Evolutionary conservation across 2,329 filamentous ascomycete species (phyloP), one percentile per base, ranked within the genome.

Genomic region (Rosellinia necatrix): DNA sequence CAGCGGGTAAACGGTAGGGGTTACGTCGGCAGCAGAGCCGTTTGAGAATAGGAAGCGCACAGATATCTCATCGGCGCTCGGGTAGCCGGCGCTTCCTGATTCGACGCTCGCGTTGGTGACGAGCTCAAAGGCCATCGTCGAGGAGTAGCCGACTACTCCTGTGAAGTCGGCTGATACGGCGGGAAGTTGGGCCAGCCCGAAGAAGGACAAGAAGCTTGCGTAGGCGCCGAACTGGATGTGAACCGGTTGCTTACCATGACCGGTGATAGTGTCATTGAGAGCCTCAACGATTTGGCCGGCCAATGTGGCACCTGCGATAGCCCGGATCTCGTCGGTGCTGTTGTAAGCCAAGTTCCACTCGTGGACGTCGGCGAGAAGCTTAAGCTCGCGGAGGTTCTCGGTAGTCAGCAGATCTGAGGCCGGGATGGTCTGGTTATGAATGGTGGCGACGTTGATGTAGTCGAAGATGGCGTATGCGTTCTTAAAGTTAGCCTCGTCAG

Each of bases 331-430:
- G 66, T 92, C 90, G 74, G 85, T 88, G 61, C 77, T 74, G 75
- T 96, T 93, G 82, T 88, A 96, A 49, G 90, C 90, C 12, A 94
- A 84, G 67, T 87, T 88, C 78, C 83, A 96, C 72, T 97, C 89
- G 72, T 94, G 90, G 56, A 78, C 76, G 70, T 92, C 86, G 64
- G 92, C 92, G 27, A 94, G 84, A n/a, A 82, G 81, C 64, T 82
- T 81, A 53, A 94, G 82, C 69, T 89, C 83, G 64, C 76, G 70
- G 52, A 91, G 77, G 22, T 81, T 81, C 1, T 78, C 75, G 32
- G 76, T 65, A 42, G 85, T 87, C 58, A 92, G 80, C 41, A 90
- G 77, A 48, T 83, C 70, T 21, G 75, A 69, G 3, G 81, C 80
- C 22, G 82, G 78, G 66, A 91, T 88, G 53, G 76, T 77, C 52